Base-by-base conservation (phyloP, 75 land plant genomes). In the Adiantum capillusveneris region DNA sequence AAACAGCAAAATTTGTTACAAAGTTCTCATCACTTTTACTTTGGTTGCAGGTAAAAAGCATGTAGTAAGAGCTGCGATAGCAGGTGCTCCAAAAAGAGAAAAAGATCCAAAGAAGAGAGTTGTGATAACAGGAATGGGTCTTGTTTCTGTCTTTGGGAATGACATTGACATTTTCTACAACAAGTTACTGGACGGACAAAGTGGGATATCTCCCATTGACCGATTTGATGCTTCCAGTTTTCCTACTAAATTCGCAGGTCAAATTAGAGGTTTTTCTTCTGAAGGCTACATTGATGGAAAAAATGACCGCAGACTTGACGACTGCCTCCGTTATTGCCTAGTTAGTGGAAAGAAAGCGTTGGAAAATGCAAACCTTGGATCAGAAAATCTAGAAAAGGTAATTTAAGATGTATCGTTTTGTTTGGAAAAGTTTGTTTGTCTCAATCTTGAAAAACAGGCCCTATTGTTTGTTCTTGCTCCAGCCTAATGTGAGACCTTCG, bases 81-180 rank as follows among this genome's bases (percentile, higher is more conserved):
- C 29, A 37, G 48, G 44, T 34, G 81, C 82, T 9, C 89, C 87
- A 6, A 66, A 79, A 43, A 52, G 68, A 66, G 62, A 86, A 55
- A 51, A 78, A 44, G 64, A 82, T 66, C 59, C 90, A 60, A 84
- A 84, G 62, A 84, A 84, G 68, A 49, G 88, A 24, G 79, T 84
- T 13, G 88, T 84, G 27, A 79, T 84, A 53, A 84, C 88, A 3
- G 88, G 88, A 2, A 82, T 82, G 88, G 88, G 88, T 1, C 59
- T 84, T 3, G 88, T 84, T 25, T 84, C 88, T 28, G 86, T 82
- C 7, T 84, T 84, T 44, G 88, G 88, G 1, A 84, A 82, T 31
- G 79, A 84, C 43, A 86, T 84, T 14, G 79, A 84, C 29, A 57
- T 65, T 2, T 84, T 74, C 66, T 84, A 82, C 29, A 79, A 84